Base-by-base conservation (phyloP, 805 yeast genomes). In the Barnettozyma pratensis region DNA sequence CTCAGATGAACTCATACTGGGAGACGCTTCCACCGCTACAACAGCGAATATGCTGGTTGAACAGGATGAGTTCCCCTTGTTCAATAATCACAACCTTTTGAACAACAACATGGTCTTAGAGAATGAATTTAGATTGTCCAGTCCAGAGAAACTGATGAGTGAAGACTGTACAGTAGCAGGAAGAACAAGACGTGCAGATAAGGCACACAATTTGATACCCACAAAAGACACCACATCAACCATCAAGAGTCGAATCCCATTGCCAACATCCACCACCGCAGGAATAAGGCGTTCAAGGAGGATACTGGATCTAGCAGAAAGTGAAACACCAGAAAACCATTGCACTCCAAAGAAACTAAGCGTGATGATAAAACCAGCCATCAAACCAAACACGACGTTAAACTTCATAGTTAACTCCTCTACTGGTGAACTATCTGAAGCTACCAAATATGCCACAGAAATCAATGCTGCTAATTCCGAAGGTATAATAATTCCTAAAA, bases 401-500 rank as follows among this genome's bases (percentile, higher is more conserved):
- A 79, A 79, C 42, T 71, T 74, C 55, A 65, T 81, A 41, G 86
- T 83, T 31, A 83, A 81, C 54, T 74, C 86, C 6, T 76, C 80
- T 58, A 79, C 82, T 37, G 86, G 87, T 0, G 69, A 68, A 48
- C 57, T 80, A 12, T 75, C 73, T 53, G 87, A 83, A 57, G 87
- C 87, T 8, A 82, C 87, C 3, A 76, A 74, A 54, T 82, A 77
- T 63, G 89, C 86, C 2, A 83, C 88, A 1, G 87, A 82, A 60
- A 69, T 83, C 48, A 83, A 83, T 59, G 74, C 87, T 0, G 71
- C 76, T 36, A 81, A 80, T 56, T 73, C 84, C 49, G 77, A 75
- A 51, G 86, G 84, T 7, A 76, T 83, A 42, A 81, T 83, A 10
- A 61, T 82, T 14, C 89, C 87, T 0, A 81, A 75, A 48, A 74